Conservation (phyloP, 2,329 filamentous ascomycete species). For the Fusarium sp. region DNA sequence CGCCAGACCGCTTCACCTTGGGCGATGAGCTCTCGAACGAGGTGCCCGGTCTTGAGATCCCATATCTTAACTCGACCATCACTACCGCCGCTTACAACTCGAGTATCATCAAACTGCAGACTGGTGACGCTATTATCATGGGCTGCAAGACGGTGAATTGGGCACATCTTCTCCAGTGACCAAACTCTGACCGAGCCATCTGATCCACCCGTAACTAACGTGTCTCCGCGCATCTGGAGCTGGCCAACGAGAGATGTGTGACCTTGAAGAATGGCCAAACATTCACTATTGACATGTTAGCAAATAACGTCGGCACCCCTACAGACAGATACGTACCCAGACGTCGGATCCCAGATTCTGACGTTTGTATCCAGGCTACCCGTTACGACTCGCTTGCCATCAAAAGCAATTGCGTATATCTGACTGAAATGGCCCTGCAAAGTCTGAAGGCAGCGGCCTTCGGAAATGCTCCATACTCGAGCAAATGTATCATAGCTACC, state of each 20-base stretch:
- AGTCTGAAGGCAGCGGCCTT: constrained; percentile 91
- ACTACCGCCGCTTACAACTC: constrained; percentile 94
- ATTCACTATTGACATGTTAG: constrained; percentile 67
- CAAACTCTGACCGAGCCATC: constrained; percentile 97
- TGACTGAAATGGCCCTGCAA: constrained; percentile 96
- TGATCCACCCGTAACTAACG: constrained; percentile 93
- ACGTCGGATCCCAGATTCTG: constrained; percentile 92
- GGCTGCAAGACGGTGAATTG: constrained; percentile 93
- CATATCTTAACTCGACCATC: constrained; percentile 99
- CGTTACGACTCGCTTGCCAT: constrained; percentile 91
- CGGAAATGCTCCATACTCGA: constrained; percentile 96
- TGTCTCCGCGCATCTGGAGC: constrained; percentile 93
- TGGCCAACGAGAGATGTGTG: constrained; percentile 98
- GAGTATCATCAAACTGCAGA: constrained; percentile 94
- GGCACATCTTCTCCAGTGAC: constrained; percentile 89
- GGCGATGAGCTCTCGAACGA: constrained; percentile 90
- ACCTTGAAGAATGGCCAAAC: constrained; percentile 91
- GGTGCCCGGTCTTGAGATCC: constrained; percentile 91
- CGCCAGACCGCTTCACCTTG: constrained; percentile 97
- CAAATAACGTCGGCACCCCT: constrained; percentile 26
- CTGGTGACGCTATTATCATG: constrained; percentile 99
- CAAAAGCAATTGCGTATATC: constrained; percentile 98
- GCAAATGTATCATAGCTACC: constrained; percentile 98
- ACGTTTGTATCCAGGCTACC: constrained; percentile 97
- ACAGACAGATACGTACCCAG: constrained; percentile 70